phyloP scores from a whole-genome alignment of 139 green algal genomes.

The Raphidocelis subcapitata region DNA sequence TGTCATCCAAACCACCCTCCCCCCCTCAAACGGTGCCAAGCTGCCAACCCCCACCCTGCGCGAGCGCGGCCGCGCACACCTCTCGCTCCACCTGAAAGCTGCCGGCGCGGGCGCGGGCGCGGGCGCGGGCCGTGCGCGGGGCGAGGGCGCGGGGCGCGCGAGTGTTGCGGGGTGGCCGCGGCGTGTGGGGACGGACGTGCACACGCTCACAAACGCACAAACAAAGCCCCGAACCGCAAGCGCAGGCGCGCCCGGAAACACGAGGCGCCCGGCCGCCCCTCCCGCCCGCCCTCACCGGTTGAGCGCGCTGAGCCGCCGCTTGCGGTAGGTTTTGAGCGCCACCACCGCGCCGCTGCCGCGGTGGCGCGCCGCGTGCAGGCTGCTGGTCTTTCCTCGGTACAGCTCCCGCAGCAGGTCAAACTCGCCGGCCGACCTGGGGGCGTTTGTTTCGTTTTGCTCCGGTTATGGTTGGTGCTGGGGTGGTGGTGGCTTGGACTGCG shows the following conservation, averaged over 20 bases:
- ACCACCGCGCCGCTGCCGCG: constrained; percentile 40
- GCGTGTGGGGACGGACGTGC: neutral
- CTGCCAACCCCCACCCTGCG: too few relatives aligned
- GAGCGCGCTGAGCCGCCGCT: constrained; percentile 46
- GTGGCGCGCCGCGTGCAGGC: constrained; percentile 66
- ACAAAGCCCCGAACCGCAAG: neutral
- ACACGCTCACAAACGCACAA: neutral
- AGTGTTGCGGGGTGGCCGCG: neutral
- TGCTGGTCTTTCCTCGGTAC: constrained; percentile 70
- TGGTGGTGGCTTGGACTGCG: neutral
- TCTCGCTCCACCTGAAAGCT: constrained; percentile 59
- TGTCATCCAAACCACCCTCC: too few relatives aligned
- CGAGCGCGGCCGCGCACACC: constrained; percentile 51
- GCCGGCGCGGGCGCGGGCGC: neutral
- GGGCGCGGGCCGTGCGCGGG: neutral
- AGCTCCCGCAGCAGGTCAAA: constrained; percentile 71
- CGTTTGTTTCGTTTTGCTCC: too few relatives aligned
- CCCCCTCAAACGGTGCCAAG: too few relatives aligned
- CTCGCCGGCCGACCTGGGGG: constrained; percentile 61
- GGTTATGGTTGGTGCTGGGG: neutral
- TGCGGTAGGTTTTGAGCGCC: constrained; percentile 56
- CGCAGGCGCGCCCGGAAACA: neutral
- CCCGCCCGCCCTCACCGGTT: constrained; percentile 39
- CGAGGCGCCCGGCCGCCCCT: neutral
- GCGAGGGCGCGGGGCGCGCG: neutral